Evolutionary conservation across 2,329 filamentous ascomycete species (phyloP).

Genomic region (Nothophaeocryptopus gaeumannii): DNA sequence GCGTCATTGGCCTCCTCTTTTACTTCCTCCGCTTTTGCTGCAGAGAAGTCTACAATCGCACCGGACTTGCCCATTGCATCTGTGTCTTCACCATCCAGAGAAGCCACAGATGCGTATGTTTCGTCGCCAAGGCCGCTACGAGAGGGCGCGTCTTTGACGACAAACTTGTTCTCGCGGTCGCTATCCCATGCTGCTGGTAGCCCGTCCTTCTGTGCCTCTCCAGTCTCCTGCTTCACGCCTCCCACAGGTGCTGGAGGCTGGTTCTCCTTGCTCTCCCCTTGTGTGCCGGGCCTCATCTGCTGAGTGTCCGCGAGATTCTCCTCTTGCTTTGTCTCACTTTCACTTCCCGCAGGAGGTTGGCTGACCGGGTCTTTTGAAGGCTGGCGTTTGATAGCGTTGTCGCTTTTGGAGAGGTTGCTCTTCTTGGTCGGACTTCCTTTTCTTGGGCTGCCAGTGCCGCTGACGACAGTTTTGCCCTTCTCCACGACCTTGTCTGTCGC

Average conservation of each 20-base stretch:
- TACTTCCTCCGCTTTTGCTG: conserved; percentile 20
- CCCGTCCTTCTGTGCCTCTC: conserved; percentile 4
- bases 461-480: conserved; percentile 1
- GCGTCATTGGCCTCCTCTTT: conserved; percentile 23
- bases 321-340: conserved; percentile 25
- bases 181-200: conserved; percentile 11
- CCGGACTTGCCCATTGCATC: conserved; percentile 33
- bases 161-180: conserved; percentile 6
- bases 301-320: conserved; percentile 23
- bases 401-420: no score
- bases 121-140: neutral
- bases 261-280: conserved; percentile 5
- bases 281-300: conserved; percentile 14
- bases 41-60: conserved; percentile 26
- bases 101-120: conserved; percentile 10
- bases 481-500: conserved; percentile 5
- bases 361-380: no score
- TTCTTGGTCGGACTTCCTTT: conserved; percentile 4
- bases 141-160: conserved; percentile 2
- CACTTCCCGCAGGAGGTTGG: no score
- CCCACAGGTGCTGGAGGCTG: neutral
- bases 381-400: no score
- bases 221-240: neutral
- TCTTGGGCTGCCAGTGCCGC: neutral
- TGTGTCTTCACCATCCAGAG: conserved; percentile 22